Base-by-base conservation (phyloP, 2,329 filamentous ascomycete genomes). In the Penicillium sp. region DNA sequence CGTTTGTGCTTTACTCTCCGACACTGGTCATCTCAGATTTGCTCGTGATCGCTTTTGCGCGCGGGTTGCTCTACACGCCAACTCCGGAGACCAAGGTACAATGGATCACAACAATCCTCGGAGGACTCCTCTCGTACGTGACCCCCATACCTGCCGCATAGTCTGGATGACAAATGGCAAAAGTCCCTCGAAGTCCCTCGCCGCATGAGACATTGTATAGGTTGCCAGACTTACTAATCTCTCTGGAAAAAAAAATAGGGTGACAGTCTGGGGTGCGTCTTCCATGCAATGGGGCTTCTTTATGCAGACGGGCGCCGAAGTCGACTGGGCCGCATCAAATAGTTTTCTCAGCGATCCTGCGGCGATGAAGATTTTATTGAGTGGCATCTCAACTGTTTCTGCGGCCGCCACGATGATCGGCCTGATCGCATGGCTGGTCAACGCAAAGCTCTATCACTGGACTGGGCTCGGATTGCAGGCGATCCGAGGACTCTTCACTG, bases 241-340 rank as follows among this genome's bases (percentile, higher is more conserved):
- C 5, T 11, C 13, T 25, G 4, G 29, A 39, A 27, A 29, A 32
- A 7, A 32, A 32, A 32, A 9, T 33, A 45, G 43, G 9, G 11
- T 45, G 13, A 45, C 26, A 35, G 43, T 45, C 28, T 45, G 43
- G 45, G 62, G 55, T 24, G 61, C 66, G 2, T 61, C 66, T 9
- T 63, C 67, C 28, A 55, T 64, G 11, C 66, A 68, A 48, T 65
- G 71, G 43, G 64, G 64, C 32, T 71, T 71, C 55, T 71, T 67
- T 49, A 52, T 68, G 43, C 66, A 70, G 48, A 71, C 68, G 2
- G 68, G 68, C 6, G 65, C 64, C 32, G 68, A 71, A 49, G 65
- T 71, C 43, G 63, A 66, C 52, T 71, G 68, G 68, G 57, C 59
- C 32, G 64, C 66, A 33, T 61, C 62, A 32, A 56, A 55, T 48